A percentile compares a stretch with the other conserved stretches of the same genome.
phyloP scores from a whole-genome alignment of 2,329 filamentous ascomycete genomes.

The Didymella glomerata region DNA sequence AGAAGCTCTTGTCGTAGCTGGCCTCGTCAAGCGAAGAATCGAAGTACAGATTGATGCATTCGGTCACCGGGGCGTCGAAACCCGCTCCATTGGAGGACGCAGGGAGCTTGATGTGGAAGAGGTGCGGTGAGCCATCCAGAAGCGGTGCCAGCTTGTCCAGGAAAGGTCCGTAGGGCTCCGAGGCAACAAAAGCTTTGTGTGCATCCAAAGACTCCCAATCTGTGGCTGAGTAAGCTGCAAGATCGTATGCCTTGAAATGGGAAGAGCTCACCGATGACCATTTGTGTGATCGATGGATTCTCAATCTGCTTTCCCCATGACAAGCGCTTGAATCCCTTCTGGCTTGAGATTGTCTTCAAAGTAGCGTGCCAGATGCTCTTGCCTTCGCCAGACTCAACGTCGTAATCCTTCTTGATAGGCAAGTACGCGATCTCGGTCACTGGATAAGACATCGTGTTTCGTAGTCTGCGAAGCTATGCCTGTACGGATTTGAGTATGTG shows the following conservation, averaged over 20 bases:
- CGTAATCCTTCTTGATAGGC: slow-evolving; percentile 48
- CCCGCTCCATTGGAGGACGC: slow-evolving; percentile 14
- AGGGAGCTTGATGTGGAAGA: slow-evolving; percentile 50
- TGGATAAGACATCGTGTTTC: slow-evolving; percentile 28
- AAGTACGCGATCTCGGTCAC: slow-evolving; percentile 54
- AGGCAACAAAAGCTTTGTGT: slow-evolving; percentile 54
- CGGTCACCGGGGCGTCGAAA: slow-evolving; percentile 58
- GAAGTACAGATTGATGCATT: slow-evolving; percentile 59
- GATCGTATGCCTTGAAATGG: not conserved
- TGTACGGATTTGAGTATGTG: too few relatives aligned
- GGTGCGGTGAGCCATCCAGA: slow-evolving; percentile 31
- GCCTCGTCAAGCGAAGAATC: slow-evolving; percentile 37
- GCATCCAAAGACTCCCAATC: slow-evolving; percentile 55
- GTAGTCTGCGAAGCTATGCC: not conserved
- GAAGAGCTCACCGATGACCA: slow-evolving; percentile 52
- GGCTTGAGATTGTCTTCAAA: slow-evolving; percentile 46
- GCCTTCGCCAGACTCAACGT: slow-evolving; percentile 35
- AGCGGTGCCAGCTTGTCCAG: slow-evolving; percentile 41
- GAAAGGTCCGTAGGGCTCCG: slow-evolving; percentile 52
- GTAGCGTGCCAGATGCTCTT: slow-evolving; percentile 44
- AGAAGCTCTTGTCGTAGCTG: slow-evolving; percentile 43
- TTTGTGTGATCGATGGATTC: slow-evolving; percentile 45
- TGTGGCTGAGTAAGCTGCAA: slow-evolving; percentile 26
- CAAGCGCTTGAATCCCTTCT: slow-evolving; percentile 49
- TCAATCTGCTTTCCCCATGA: slow-evolving; percentile 54